phyloP scores from a whole-genome alignment of 2,329 filamentous ascomycete genomes.

The Nigrospora oryzae region DNA sequence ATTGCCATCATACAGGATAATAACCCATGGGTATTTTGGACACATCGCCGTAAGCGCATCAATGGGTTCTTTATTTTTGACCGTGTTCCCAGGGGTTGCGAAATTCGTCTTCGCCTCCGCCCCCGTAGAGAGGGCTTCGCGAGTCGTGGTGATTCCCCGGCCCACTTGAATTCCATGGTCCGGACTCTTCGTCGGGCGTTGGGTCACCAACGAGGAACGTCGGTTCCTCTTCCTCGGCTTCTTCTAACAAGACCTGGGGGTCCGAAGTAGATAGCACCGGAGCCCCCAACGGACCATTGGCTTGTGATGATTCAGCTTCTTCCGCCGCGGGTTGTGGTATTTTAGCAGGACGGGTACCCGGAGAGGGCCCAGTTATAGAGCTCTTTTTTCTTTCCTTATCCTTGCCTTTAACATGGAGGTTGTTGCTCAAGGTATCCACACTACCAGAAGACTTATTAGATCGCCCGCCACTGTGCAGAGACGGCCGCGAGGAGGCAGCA shows the following conservation, averaged over 20 bases:
- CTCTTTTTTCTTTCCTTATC: constrained; percentile 19
- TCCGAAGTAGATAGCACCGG: constrained; percentile 20
- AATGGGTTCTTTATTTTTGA: no score
- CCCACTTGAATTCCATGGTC: constrained; percentile 3
- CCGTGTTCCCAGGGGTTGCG: constrained; percentile 33
- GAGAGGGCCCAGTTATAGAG: constrained; percentile 10
- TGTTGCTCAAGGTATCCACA: constrained; percentile 12
- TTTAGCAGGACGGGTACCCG: constrained; percentile 5
- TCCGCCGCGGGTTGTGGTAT: constrained; percentile 10
- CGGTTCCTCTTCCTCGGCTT: constrained; percentile 18
- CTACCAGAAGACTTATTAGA: constrained; percentile 9
- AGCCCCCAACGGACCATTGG: constrained; percentile 20
- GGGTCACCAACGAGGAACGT: constrained; percentile 12
- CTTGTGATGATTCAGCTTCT: constrained; percentile 17
- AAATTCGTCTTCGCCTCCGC: constrained; percentile 31
- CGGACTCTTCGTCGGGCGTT: constrained; percentile 12
- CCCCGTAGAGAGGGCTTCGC: constrained; percentile 7
- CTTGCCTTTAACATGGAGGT: constrained; percentile 10
- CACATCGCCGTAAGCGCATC: no score
- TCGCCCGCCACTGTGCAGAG: constrained; percentile 17
- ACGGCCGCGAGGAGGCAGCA: constrained; percentile 14
- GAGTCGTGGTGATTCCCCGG: neutral
- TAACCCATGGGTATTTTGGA: no score
- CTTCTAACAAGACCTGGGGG: constrained; percentile 21
- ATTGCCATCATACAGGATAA: no score